These are phyloP conservation scores for Mesembryanthemum crystallinum DNA, from an alignment of 148 eudicot species.

Conservation along the genomic window DNA sequence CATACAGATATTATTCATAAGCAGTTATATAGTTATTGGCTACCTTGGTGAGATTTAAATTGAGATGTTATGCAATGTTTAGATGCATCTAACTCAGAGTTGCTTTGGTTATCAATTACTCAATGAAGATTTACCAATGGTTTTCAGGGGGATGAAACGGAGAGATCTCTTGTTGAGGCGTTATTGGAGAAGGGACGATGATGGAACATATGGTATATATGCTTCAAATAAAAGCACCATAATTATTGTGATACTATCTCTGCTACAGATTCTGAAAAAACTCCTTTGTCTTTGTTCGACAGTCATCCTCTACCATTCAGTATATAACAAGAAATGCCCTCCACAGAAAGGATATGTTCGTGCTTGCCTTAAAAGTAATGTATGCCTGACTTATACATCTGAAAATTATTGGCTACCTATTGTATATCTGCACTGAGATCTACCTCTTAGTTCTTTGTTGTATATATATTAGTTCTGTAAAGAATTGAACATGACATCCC, in stretches of 20 bases:
- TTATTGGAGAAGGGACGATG: conserved; percentile 83
- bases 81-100: neutral
- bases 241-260: neutral
- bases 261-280: neutral
- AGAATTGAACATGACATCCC: neutral
- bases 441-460: neutral
- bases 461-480: neutral
- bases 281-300: conserved; percentile 23
- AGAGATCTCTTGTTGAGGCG: conserved; percentile 63
- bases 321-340: conserved; percentile 60
- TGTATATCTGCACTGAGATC: neutral
- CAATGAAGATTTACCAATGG: neutral
- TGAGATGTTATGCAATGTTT: too few species aligned
- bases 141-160: conserved; percentile 59
- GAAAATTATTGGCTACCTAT: neutral
- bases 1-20: conserved; percentile 71
- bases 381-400: conserved; percentile 27
- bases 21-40: conserved; percentile 52
- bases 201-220: conserved; percentile 60
- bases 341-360: conserved; percentile 54
- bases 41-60: conserved; percentile 47
- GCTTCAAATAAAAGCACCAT: neutral
- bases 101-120: neutral
- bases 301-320: conserved; percentile 74
- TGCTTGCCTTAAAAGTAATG: conserved; percentile 78